Evolutionary conservation across 2,329 filamentous ascomycete species (phyloP).

Genomic region (Diaporthe eres): DNA sequence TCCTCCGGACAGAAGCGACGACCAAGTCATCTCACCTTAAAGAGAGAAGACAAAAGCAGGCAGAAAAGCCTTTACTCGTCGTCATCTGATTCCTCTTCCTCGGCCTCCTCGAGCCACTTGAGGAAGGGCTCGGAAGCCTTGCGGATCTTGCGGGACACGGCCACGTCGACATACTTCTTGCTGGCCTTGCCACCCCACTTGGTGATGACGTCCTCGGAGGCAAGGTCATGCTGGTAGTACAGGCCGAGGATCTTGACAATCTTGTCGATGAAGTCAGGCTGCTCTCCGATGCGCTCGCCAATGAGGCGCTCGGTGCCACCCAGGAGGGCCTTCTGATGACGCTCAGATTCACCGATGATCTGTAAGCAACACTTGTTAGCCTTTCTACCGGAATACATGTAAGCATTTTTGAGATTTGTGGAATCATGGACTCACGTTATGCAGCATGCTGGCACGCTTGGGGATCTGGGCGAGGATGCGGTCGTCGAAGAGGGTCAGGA

Average conservation of each 20-base stretch:
- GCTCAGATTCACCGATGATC: slow-evolving; percentile 86
- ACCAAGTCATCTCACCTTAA: background rate
- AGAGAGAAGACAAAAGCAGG: background rate
- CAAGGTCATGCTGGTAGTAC: slow-evolving; percentile 91
- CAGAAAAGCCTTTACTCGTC: slow-evolving; percentile 47
- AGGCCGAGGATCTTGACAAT: slow-evolving; percentile 90
- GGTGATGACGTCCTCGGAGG: slow-evolving; percentile 89
- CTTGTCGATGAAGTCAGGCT: slow-evolving; percentile 81
- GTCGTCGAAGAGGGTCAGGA: slow-evolving; percentile 93
- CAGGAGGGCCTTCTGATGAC: slow-evolving; percentile 94
- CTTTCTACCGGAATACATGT: background rate
- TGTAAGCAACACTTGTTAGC: slow-evolving; percentile 53
- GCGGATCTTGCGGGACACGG: slow-evolving; percentile 94
- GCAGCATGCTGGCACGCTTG: slow-evolving; percentile 86
- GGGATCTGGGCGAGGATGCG: slow-evolving; percentile 90
- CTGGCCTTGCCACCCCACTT: slow-evolving; percentile 95
- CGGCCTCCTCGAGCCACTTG: slow-evolving; percentile 91
- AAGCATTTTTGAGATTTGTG: background rate
- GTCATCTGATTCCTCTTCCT: slow-evolving; percentile 70
- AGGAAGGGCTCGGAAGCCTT: slow-evolving; percentile 95
- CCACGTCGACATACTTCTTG: slow-evolving; percentile 96
- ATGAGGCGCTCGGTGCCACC: slow-evolving; percentile 96
- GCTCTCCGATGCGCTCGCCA: slow-evolving; percentile 77
- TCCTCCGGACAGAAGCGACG: background rate
- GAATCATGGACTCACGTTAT: slow-evolving; percentile 73